phyloP scores from a whole-genome alignment of 2,329 filamentous ascomycete genomes.

The Fusarium ambrosium region DNA sequence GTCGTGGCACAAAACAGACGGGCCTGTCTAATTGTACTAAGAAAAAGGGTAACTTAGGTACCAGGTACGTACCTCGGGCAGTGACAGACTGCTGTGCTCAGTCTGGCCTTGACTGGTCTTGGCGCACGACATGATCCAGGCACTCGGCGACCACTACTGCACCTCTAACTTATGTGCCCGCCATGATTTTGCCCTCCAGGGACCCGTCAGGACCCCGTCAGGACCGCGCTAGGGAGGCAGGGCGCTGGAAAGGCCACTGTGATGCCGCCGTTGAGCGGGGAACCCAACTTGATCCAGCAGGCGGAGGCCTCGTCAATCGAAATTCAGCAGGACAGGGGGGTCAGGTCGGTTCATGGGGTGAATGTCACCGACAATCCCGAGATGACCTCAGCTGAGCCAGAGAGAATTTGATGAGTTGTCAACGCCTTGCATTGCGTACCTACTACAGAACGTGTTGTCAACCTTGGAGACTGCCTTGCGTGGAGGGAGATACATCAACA shows the following conservation, averaged over 20 bases:
- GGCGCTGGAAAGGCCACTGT: constrained; percentile 16
- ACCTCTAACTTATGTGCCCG: constrained; percentile 28
- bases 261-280: constrained; percentile 23
- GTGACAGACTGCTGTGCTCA: constrained; percentile 37
- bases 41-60: constrained; percentile 22
- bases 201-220: not conserved
- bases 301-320: constrained; percentile 39
- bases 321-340: constrained; percentile 39
- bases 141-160: constrained; percentile 38
- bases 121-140: constrained; percentile 39
- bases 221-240: constrained; percentile 12
- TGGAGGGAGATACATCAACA: not conserved
- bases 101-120: constrained; percentile 41
- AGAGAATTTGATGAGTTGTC: constrained; percentile 5
- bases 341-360: constrained; percentile 1
- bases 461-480: not conserved
- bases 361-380: constrained; percentile 29
- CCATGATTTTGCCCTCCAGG: constrained; percentile 12
- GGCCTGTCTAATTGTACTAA: constrained; percentile 29
- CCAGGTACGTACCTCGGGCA: constrained; percentile 9
- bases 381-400: constrained; percentile 28
- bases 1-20: constrained; percentile 40
- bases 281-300: not conserved
- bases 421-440: not conserved
- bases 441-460: not conserved